Evolutionary conservation across 768 basidiomycete species (phyloP).

Genomic region (Kwoniella sp.): DNA sequence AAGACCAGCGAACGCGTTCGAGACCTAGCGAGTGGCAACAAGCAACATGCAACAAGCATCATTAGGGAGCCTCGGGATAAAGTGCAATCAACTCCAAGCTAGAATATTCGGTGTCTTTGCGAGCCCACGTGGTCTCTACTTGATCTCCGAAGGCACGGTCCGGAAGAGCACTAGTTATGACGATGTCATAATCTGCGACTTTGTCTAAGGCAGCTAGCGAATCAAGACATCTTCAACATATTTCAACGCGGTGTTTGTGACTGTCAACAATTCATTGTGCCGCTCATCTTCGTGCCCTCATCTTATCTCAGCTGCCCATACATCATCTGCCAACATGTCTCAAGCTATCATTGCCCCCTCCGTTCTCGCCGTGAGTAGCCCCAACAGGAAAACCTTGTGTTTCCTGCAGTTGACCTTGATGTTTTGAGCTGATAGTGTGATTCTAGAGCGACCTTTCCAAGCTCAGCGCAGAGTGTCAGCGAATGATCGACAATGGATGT

Average conservation of each 20-base stretch:
- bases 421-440: too few relatives aligned
- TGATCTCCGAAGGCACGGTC: not conserved
- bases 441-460: constrained; percentile 83
- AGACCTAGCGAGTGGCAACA: not conserved
- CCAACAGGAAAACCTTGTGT: too few relatives aligned
- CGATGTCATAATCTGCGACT: not conserved
- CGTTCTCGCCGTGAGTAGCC: constrained; percentile 69
- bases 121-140: not conserved
- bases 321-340: constrained; percentile 63
- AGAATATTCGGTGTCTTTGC: not conserved
- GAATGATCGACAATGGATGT: constrained; percentile 91
- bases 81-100: constrained; percentile 2
- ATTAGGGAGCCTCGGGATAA: constrained; percentile 3
- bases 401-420: too few relatives aligned
- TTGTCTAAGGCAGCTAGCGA: too few relatives aligned
- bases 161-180: not conserved
- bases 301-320: too few relatives aligned
- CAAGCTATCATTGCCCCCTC: constrained; percentile 93
- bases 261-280: too few relatives aligned
- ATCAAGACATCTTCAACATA: too few relatives aligned
- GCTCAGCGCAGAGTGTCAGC: constrained; percentile 89
- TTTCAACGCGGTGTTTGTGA: too few relatives aligned
- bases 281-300: too few relatives aligned
- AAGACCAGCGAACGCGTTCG: too few relatives aligned
- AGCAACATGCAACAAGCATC: too few relatives aligned